Conservation (phyloP, 2,329 filamentous ascomycete species). For the Penicillium sp. region DNA sequence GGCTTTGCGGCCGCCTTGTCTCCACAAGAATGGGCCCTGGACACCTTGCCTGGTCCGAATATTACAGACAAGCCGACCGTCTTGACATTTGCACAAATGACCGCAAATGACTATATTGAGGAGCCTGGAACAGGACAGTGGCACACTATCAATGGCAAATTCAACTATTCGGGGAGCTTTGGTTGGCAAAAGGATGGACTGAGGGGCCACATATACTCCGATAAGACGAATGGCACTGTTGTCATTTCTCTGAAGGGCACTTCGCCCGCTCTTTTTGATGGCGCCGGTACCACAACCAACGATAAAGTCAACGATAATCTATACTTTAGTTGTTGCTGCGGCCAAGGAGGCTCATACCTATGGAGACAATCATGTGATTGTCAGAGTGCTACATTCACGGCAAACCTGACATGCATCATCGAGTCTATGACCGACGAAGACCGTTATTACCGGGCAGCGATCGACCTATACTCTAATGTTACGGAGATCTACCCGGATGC, state of each 20-base stretch:
- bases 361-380: slow-evolving; percentile 94
- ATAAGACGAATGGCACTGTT: slow-evolving; percentile 74
- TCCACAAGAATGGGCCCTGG: slow-evolving; percentile 70
- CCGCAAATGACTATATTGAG: slow-evolving; percentile 78
- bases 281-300: slow-evolving; percentile 91
- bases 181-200: slow-evolving; percentile 86
- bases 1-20: slow-evolving; percentile 61
- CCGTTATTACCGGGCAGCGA: slow-evolving; percentile 79
- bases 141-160: slow-evolving; percentile 68
- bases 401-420: slow-evolving; percentile 82
- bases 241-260: slow-evolving; percentile 92
- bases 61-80: slow-evolving; percentile 77
- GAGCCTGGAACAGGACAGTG: slow-evolving; percentile 65
- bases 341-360: slow-evolving; percentile 77
- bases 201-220: slow-evolving; percentile 83
- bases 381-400: slow-evolving; percentile 74
- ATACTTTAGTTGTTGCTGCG: slow-evolving; percentile 96
- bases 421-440: slow-evolving; percentile 70
- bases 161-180: slow-evolving; percentile 81
- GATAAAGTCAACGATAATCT: slow-evolving; percentile 98
- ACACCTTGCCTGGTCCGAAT: slow-evolving; percentile 69
- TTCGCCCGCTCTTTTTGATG: slow-evolving; percentile 81
- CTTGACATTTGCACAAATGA: slow-evolving; percentile 75
- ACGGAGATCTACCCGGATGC: slow-evolving; percentile 77
- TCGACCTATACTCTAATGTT: slow-evolving; percentile 85